Evolutionary conservation across 345 rosid species (phyloP).

Genomic region (Punica granatum): DNA sequence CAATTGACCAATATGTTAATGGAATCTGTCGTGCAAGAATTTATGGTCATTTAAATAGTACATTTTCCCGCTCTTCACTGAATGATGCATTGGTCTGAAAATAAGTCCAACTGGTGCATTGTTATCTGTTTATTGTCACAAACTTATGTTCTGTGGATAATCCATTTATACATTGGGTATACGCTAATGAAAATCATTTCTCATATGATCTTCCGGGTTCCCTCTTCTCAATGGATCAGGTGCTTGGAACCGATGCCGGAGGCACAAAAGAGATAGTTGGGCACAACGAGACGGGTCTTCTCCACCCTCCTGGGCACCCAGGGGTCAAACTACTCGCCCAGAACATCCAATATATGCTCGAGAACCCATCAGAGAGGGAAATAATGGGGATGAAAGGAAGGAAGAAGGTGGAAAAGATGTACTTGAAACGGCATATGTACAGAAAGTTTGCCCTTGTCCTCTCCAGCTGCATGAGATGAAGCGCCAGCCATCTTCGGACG

Average conservation of each 20-base stretch:
- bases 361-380: constrained; percentile 41
- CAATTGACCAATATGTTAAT: not conserved
- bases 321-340: constrained; percentile 50
- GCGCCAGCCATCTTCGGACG: constrained; percentile 2
- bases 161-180: not conserved
- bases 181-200: not conserved
- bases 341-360: constrained; percentile 44
- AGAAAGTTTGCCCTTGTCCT: constrained; percentile 65
- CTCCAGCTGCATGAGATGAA: constrained; percentile 67
- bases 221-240: constrained; percentile 27
- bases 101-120: not conserved
- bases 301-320: constrained; percentile 59
- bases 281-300: constrained; percentile 75
- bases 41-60: not conserved
- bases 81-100: not conserved
- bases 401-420: constrained; percentile 48
- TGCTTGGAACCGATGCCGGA: constrained; percentile 89
- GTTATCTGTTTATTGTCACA: not conserved
- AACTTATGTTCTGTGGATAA: too few relatives aligned
- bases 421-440: constrained; percentile 88
- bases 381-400: constrained; percentile 67
- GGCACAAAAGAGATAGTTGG: constrained; percentile 82
- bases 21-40: not conserved
- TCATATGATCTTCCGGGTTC: not conserved
- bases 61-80: not conserved